phyloP scores from a whole-genome alignment of 2,329 filamentous ascomycete species.

The Aspergillus sp. region DNA sequence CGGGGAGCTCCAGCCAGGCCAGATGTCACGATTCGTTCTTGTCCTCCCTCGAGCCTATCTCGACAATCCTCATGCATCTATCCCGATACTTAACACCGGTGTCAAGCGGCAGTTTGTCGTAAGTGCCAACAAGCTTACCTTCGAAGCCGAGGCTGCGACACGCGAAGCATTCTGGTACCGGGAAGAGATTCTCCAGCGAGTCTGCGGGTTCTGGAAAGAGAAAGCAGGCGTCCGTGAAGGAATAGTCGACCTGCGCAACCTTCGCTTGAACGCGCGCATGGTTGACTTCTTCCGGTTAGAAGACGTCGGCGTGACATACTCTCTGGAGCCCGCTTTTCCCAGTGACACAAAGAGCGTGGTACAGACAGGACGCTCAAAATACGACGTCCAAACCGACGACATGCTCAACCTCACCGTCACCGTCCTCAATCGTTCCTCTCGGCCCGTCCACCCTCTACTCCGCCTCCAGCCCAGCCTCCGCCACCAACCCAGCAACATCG shows the following conservation, averaged over 20 bases:
- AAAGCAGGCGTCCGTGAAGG: slow-evolving; percentile 62
- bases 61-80: slow-evolving; percentile 72
- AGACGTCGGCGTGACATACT: slow-evolving; percentile 68
- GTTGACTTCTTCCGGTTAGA: slow-evolving; percentile 80
- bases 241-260: slow-evolving; percentile 71
- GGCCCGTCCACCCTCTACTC: slow-evolving; percentile 70
- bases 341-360: slow-evolving; percentile 26
- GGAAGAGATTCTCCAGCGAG: slow-evolving; percentile 71
- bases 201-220: slow-evolving; percentile 73
- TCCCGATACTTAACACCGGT: slow-evolving; percentile 77
- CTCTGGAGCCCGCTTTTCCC: slow-evolving; percentile 35
- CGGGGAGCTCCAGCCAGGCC: slow-evolving; percentile 58
- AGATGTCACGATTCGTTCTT: slow-evolving; percentile 72
- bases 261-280: slow-evolving; percentile 75
- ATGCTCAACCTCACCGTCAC: slow-evolving; percentile 71
- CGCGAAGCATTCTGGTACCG: slow-evolving; percentile 92
- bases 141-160: slow-evolving; percentile 74
- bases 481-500: slow-evolving; percentile 69
- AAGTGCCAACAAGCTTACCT: slow-evolving; percentile 74
- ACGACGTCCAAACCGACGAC: slow-evolving; percentile 56
- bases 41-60: slow-evolving; percentile 75
- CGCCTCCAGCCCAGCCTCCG: slow-evolving; percentile 76
- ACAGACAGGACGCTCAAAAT: slow-evolving; percentile 50
- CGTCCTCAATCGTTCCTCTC: slow-evolving; percentile 71
- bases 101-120: slow-evolving; percentile 93